These are phyloP conservation scores for Vanrija sp. DNA, from an alignment of 1,284 basidiomycete species.

Conservation along the genomic window DNA sequence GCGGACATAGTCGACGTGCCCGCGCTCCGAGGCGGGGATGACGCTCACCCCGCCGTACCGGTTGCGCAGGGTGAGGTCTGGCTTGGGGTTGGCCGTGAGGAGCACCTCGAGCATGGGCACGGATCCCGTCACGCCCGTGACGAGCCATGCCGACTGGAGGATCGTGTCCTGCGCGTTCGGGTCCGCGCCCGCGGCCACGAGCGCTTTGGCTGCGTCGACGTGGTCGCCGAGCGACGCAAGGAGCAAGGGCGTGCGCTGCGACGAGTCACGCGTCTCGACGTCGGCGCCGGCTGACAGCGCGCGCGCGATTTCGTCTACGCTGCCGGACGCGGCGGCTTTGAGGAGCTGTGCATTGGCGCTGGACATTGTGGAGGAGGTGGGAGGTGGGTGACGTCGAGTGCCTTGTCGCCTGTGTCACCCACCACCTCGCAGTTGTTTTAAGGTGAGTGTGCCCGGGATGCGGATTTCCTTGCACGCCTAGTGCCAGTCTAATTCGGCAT, in stretches of 20 bases:
- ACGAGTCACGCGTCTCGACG: neutral
- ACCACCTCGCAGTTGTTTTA: no score
- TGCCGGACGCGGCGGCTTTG: neutral
- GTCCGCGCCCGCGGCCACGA: slow-evolving; percentile 4
- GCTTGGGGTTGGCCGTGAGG: neutral
- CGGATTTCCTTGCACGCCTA: no score
- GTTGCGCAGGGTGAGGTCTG: slow-evolving; percentile 8
- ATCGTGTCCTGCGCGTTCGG: slow-evolving; percentile 3
- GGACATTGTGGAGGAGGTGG: no score
- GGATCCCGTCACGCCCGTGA: slow-evolving; percentile 11
- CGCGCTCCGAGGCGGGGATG: slow-evolving; percentile 11
- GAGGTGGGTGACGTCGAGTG: no score
- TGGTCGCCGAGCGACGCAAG: slow-evolving; percentile 5
- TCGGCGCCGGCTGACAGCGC: slow-evolving; percentile 4
- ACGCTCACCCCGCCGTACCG: slow-evolving; percentile 10
- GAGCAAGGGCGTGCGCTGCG: slow-evolving; percentile 4
- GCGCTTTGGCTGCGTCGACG: slow-evolving; percentile 1
- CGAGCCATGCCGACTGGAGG: slow-evolving; percentile 8
- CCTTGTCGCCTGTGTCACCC: no score
- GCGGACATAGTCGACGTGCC: slow-evolving; percentile 11
- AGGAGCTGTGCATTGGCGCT: neutral
- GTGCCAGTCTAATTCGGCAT: no score
- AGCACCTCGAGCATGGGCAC: slow-evolving; percentile 7
- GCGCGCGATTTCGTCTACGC: neutral
- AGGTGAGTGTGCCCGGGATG: no score